Conservation (phyloP, 768 basidiomycete genomes). For the Lentinula guzmanii region DNA sequence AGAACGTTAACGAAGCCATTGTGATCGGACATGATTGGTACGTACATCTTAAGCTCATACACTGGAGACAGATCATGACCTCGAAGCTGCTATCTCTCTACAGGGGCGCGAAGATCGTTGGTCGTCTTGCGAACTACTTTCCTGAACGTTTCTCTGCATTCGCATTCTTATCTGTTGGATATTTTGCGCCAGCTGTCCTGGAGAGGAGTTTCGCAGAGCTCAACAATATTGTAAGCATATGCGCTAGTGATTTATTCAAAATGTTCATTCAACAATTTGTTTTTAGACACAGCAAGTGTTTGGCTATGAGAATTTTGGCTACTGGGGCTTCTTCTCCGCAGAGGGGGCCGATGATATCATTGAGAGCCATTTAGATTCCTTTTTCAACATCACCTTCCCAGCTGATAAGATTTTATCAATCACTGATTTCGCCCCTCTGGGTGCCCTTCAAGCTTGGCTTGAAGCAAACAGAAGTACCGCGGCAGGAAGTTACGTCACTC, state of each 20-base stretch:
- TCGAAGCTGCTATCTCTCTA: not conserved
- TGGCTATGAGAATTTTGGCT: conserved; percentile 34
- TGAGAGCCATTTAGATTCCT: conserved; percentile 33
- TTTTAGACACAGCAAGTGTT: conserved; percentile 4
- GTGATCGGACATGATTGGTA: conserved; percentile 38
- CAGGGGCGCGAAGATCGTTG: conserved; percentile 31
- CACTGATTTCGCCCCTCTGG: conserved; percentile 27
- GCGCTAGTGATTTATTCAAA: not conserved
- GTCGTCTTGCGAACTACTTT: conserved; percentile 31
- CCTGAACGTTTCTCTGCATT: conserved; percentile 35
- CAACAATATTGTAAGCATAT: conserved; percentile 17
- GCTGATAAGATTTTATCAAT: conserved; percentile 28
- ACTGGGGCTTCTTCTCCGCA: conserved; percentile 31
- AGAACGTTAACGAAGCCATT: conserved; percentile 23
- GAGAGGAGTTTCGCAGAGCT: conserved; percentile 18
- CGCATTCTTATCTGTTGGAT: conserved; percentile 28
- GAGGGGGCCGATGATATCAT: conserved; percentile 24
- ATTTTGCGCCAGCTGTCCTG: conserved; percentile 17
- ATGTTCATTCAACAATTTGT: not conserved
- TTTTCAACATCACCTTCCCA: conserved; percentile 27
- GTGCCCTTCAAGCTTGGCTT: conserved; percentile 30
- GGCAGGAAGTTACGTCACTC: not conserved
- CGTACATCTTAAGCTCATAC: too few species aligned
- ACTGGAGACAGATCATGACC: not conserved
- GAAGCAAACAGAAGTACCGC: conserved; percentile 17